Evolutionary conservation across 1,284 basidiomycete species (phyloP).

Genomic region (Testicularia cyperi): DNA sequence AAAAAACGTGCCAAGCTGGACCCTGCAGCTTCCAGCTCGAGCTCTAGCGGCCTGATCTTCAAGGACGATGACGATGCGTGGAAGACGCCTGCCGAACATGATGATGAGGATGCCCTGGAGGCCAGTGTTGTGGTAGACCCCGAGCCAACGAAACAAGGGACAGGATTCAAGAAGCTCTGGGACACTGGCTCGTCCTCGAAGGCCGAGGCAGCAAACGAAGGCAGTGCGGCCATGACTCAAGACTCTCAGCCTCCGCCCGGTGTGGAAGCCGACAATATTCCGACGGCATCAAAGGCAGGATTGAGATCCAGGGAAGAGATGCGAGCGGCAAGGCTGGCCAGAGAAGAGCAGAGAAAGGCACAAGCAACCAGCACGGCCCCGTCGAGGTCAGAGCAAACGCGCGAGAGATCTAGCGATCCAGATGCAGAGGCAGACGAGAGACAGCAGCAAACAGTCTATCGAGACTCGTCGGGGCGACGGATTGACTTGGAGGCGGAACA

Average conservation of each 20-base stretch:
- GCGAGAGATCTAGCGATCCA: slow-evolving; percentile 62
- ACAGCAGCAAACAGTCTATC: slow-evolving; percentile 84
- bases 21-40: not conserved
- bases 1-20: slow-evolving; percentile 64
- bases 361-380: slow-evolving; percentile 1
- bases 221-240: no score
- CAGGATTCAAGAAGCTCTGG: not conserved
- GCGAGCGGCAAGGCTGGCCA: slow-evolving; percentile 28
- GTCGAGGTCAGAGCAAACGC: not conserved
- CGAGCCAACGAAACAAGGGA: no score
- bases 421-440: slow-evolving; percentile 60
- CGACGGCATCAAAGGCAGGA: slow-evolving; percentile 34
- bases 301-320: slow-evolving; percentile 42
- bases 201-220: no score
- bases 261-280: no score
- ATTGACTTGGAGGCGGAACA: slow-evolving; percentile 82
- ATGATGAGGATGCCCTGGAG: slow-evolving; percentile 33
- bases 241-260: no score
- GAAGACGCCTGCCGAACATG: slow-evolving; percentile 5
- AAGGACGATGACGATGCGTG: slow-evolving; percentile 46
- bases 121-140: no score
- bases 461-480: slow-evolving; percentile 81
- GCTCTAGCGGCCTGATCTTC: slow-evolving; percentile 33
- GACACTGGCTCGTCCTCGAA: no score
- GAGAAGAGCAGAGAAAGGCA: slow-evolving; percentile 9